Evolutionary conservation across 495 filamentous ascomycete species (phyloP), one percentile per base, ranked within the genome.

Genomic region (Cladorrhinum samala): DNA sequence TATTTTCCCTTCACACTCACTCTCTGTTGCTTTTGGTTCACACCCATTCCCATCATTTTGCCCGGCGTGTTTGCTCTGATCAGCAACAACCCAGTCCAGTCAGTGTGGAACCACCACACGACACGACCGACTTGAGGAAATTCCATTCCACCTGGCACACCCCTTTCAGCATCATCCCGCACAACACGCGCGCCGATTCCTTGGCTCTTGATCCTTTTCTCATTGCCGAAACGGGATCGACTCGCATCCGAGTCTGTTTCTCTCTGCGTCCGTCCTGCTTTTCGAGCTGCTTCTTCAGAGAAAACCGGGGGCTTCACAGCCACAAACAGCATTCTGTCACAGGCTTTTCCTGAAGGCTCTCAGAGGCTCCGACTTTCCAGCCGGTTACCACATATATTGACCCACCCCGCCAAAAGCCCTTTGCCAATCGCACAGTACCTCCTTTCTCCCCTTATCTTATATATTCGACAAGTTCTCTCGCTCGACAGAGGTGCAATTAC

Each of bases 101-200:
- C n/a, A 33, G 27, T 33, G 27, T 33, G 27, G 27, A 33, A 33
- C 27, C 27, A 33, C n/a, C n/a, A n/a, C n/a, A n/a, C n/a, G n/a
- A n/a, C n/a, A n/a, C 5, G 11, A 33, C 27, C 27, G 27, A 5
- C 27, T 33, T 5, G 27, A 11, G 27, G 27, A 33, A 33, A 33
- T 33, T 33, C 27, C 27, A 33, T 6, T 6, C 27, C 39, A 50
- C 50, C 14, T 24, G 20, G 20, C 25, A 11, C 13, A 23, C 51
- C 53, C 49, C 19, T 36, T 50, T 38, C 16, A 42, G 23, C 20
- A 18, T 21, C 30, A 45, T 50, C 47, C 53, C 41, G 33, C 53
- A 56, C 30, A 13, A 25, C 46, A 33, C 27, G 27, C 27, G n/a
- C n/a, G n/a, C 27, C 11, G 25, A 20, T 13, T 40, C n/a, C 38